These are phyloP conservation scores for Calonectria hongkongensis DNA, from an alignment of 2,329 filamentous ascomycete species.

Conservation along the genomic window DNA sequence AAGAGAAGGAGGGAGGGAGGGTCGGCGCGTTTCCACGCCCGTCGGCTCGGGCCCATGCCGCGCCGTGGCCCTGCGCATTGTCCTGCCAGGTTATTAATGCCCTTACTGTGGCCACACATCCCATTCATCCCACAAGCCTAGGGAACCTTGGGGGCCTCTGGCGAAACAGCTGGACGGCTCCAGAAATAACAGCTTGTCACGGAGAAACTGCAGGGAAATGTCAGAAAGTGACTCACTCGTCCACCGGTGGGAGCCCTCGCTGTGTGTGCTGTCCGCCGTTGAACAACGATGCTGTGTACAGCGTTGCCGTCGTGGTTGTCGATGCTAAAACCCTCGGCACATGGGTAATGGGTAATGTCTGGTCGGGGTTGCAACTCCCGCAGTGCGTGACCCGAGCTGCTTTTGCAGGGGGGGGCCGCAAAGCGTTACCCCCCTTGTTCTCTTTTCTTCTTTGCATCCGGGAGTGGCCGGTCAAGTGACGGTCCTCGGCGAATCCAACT, in stretches of 20 bases:
- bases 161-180: slow-evolving; percentile 46
- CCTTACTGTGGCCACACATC: slow-evolving; percentile 51
- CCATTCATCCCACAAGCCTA: slow-evolving; percentile 42
- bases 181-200: slow-evolving; percentile 34
- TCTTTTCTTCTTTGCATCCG: slow-evolving; percentile 49
- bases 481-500: slow-evolving; percentile 11
- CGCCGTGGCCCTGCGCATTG: slow-evolving; percentile 34
- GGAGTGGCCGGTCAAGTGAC: slow-evolving; percentile 44
- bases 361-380: slow-evolving; percentile 49
- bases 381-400: slow-evolving; percentile 43
- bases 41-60: slow-evolving; percentile 38
- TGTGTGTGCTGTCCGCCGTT: slow-evolving; percentile 40
- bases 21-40: slow-evolving; percentile 43
- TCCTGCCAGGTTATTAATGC: slow-evolving; percentile 38
- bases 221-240: slow-evolving; percentile 53
- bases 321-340: slow-evolving; percentile 51
- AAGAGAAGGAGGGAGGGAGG: slow-evolving; percentile 28
- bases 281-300: slow-evolving; percentile 17
- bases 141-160: slow-evolving; percentile 46
- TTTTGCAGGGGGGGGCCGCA: slow-evolving; percentile 27
- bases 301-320: slow-evolving; percentile 41
- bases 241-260: slow-evolving; percentile 43
- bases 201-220: slow-evolving; percentile 30
- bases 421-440: slow-evolving; percentile 46
- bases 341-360: slow-evolving; percentile 48